Base-by-base conservation (phyloP, 2,329 filamentous ascomycete genomes). In the Ophiostoma fasciatum region DNA sequence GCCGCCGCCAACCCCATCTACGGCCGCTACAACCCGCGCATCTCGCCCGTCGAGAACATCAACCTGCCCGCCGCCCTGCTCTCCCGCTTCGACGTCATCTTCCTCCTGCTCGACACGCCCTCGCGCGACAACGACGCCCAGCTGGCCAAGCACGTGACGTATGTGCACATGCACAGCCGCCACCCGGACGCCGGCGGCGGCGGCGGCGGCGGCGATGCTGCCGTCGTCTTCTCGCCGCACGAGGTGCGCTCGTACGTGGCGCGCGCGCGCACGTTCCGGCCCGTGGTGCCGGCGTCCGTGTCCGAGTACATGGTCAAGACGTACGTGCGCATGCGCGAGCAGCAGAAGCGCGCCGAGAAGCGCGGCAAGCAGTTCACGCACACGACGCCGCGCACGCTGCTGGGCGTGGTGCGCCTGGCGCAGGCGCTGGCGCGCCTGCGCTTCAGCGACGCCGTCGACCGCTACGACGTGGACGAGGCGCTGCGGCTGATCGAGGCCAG, bases 1-100 rank as follows among this genome's bases (percentile, higher is more conserved):
- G 88, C 90, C 14, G 90, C 90, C 15, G 90, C 90, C 47, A 98
- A 98, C 62, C 90, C 90, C 39, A 72, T 98, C 28, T 98, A 98
- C 52, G 90, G 90, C 45, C 83, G 90, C 43, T 98, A 98, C 67
- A 98, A 98, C 62, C 90, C 90, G 38, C 83, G 85, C 44, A 81
- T 98, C 49, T 94, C 88, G 1, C 90, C 90, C 0, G 87, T 98
- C 19, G 90, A 98, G 58, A 98, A 98, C 59, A 98, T 98, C 61
- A 98, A 98, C 59, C 76, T 98, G 28, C 90, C 90, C n/a, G 90
- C 90, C 14, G 90, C 90, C 15, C 74, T 98, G 15, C 73, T 98
- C 37, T 94, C 88, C 41, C 83, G 90, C 72, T 98, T 98, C 60
- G 90, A 98, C 56, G 71, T 98, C 47, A 73, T 98, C 47, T 98